Base-by-base conservation (phyloP, 75 land plant species). In the Pseudotsuga menziesii region DNA sequence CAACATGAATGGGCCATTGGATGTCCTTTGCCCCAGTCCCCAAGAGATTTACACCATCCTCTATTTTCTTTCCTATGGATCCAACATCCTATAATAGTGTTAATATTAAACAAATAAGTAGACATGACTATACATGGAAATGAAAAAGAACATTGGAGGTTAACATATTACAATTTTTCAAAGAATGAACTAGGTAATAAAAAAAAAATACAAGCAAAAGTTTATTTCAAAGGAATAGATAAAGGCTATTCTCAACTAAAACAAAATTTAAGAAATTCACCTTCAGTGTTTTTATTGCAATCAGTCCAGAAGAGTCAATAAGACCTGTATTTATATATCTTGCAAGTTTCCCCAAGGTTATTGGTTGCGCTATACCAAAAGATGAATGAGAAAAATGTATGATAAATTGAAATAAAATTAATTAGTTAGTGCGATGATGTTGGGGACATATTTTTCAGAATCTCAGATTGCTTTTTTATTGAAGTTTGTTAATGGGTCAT, bases 241-340 rank as follows among this genome's bases (percentile, higher is more conserved):
- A 57, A 13, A 44, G n/a, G 23, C 17, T 64, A 9, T 2, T 15
- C 16, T 64, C n/a, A 4, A 20, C 35, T 32, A 29, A 35, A 32
- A 15, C 41, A 64, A 14, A 2, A 15, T 12, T 64, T 14, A 78
- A 78, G 22, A 73, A 44, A 15, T 41, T 41, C 86, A 93, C 96
- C 89, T 89, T 91, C 41, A 95, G 82, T 19, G 96, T 90, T 79
- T 95, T 95, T 96, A 95, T 95, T 16, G 96, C 93, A 9, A 95
- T 95, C 57, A 95, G 84, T 66, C 93, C 88, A 63, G 85, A 81
- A 11, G 96, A 85, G 77, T 95, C 96, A 70, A 95, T 93, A 44
- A 81, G 83, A 44, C 96, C 96, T 5, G 77, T 75, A 74, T 89
- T 89, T 76, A 91, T 91, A 56, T 88, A 85, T 64, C 87, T 82